Evolutionary conservation across 129 eudicot species (phyloP), one percentile per base, ranked within the genome.

Genomic region (Smallanthus sonchifolius): DNA sequence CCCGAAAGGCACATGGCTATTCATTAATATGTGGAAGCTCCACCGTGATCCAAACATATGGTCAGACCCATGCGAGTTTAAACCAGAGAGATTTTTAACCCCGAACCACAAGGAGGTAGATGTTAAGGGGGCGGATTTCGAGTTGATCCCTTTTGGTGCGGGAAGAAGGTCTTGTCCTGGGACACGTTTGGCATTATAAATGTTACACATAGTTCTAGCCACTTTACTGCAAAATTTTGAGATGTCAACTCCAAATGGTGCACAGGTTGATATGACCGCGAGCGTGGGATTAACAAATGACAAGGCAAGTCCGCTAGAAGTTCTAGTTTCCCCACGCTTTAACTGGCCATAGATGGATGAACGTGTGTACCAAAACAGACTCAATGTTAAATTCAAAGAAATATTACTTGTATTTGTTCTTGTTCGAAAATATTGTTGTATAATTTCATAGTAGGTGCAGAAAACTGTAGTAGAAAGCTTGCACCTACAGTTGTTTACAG

Each of bases 61-160:
- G 65, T 57, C 38, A 0, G 65, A 57, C 16, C 64, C 64, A 57
- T 57, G 36, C 7, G 38, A 57, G 38, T 57, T 57, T 20, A 57
- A 4, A 57, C 65, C n/a, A 56, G 63, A 56, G 63, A 56, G 63
- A 15, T 56, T 56, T 16, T 28, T 56, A 56, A 20, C 9, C 57
- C 28, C 24, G 4, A 56, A 56, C 63, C 63, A 56, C 2, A 56
- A 56, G 63, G 63, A 24, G 24, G 14, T 56, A 56, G 63, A 28
- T 56, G 35, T 56, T 56, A 56, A 20, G 36, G 64, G 65, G 1
- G 16, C 4, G 6, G 38, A 57, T 57, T 57, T 24, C 2, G 37
- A 24, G 65, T 57, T 73, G 54, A 73, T 73, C 19, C 77, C 68
- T n/a, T 57, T 73, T 73, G 77, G 77, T 34, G 67, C 67, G 7